Evolutionary conservation across 257 asterid genomes (phyloP).

Genomic region (Solanum phureja): DNA sequence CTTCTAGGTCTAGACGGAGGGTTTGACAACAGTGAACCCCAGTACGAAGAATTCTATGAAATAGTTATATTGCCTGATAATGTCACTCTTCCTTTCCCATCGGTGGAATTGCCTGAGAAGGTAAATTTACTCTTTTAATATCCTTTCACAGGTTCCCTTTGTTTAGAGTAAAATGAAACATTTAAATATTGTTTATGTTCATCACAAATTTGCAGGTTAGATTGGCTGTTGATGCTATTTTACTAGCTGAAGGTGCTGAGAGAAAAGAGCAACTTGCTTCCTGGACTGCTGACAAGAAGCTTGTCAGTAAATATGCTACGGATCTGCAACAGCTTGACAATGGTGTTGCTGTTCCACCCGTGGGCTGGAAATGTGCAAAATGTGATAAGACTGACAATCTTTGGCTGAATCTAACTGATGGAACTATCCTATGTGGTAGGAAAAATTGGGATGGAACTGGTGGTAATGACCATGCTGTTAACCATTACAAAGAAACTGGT

Average conservation of each 20-base stretch:
- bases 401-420: conserved; percentile 93
- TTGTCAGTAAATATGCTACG: conserved; percentile 67
- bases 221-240: conserved; percentile 80
- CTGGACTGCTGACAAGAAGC: conserved; percentile 86
- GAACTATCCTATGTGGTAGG: conserved; percentile 88
- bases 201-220: conserved; percentile 52
- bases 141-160: background rate
- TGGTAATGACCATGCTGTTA: conserved; percentile 91
- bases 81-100: conserved; percentile 81
- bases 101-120: conserved; percentile 95
- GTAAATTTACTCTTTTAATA: conserved; percentile 17
- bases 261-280: conserved; percentile 88
- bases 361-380: conserved; percentile 90
- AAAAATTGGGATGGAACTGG: conserved; percentile 93
- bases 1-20: conserved; percentile 83
- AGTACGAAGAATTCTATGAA: conserved; percentile 59
- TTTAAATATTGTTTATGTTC: background rate
- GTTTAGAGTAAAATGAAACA: background rate
- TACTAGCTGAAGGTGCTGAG: conserved; percentile 79
- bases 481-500: conserved; percentile 51
- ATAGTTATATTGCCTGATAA: conserved; percentile 73
- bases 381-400: conserved; percentile 95
- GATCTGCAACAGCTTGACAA: conserved; percentile 78
- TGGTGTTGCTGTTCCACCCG: conserved; percentile 75
- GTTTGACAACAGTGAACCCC: conserved; percentile 72